phyloP scores from a whole-genome alignment of 2,329 filamentous ascomycete genomes.

The Ophiostoma perfectum region DNA sequence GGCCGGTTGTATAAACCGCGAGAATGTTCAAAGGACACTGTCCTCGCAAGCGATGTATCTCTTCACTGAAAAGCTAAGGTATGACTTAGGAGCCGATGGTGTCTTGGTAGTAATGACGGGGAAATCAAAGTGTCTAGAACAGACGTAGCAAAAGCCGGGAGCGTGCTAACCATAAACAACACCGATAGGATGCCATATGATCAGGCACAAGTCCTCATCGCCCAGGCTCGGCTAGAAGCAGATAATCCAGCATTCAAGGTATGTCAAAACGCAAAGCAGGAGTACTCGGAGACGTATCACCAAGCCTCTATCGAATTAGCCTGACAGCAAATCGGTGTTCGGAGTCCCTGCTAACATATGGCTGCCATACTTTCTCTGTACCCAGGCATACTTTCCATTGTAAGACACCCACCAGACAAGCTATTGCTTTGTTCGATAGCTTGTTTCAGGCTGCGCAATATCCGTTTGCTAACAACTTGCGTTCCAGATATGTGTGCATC shows the following conservation, averaged over 20 bases:
- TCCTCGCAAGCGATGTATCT: conserved; percentile 53
- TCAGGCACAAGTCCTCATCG: conserved; percentile 54
- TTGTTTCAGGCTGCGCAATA: not conserved
- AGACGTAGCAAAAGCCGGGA: no score
- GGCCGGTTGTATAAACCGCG: conserved; percentile 50
- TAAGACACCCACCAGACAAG: not conserved
- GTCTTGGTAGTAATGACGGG: not conserved
- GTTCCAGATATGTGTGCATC: conserved; percentile 52
- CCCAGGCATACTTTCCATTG: conserved; percentile 57
- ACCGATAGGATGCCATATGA: conserved; percentile 48
- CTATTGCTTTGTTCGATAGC: not conserved
- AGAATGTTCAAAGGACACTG: conserved; percentile 51
- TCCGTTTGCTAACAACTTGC: not conserved
- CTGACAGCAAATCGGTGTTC: not conserved
- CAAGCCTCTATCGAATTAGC: not conserved
- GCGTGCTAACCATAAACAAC: not conserved
- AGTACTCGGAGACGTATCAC: not conserved
- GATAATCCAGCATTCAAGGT: conserved; percentile 53
- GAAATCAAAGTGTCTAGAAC: no score
- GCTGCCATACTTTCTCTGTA: not conserved
- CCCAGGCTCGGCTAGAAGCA: conserved; percentile 51
- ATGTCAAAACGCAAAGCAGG: conserved; percentile 10
- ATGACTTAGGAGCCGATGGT: conserved; percentile 27
- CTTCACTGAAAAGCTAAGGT: conserved; percentile 48
- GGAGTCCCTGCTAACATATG: not conserved